Evolutionary conservation across 208 protist genomes (phyloP), one percentile per base, ranked within the genome.

Genomic region (Herpetomonas tarakana): DNA sequence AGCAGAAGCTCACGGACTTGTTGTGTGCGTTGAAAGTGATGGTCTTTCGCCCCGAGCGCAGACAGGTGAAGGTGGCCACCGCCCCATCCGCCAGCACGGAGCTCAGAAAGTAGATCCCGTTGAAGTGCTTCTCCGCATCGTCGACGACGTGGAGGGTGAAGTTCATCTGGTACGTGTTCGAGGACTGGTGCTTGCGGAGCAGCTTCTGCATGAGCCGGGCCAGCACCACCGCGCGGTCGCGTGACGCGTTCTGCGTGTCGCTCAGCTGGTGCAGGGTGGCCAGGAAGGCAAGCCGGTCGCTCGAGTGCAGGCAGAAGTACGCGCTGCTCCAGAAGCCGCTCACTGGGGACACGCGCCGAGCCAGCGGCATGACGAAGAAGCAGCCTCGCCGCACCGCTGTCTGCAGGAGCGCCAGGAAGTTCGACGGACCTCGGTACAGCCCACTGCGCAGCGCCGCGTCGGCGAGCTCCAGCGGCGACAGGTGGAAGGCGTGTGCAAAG

Each of bases 41-140:
- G 6, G 86, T 88, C 58, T 90, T 92, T 18, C 80, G 78, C 0
- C 77, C 78, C 2, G 86, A 89, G 30, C 77, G 82, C 47, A 93
- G 24, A 24, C 77, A 81, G 24, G 81, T 88, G 65, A 81, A 93
- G 21, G 74, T 68, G 38, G 76, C 80, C 59, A 87, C 55, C 11
- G 75, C 70, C 25, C 76, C 61, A 24, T 70, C 58, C 50, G 58
- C 65, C 25, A 67, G 55, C 27, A 79, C 71, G 25, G 44, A 71
- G 18, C 69, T 78, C 16, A 90, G 58, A 56, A 83, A 87, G 56
- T 90, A 90, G 24, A 86, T 39, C 3, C 86, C 86, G 21, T 89
- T 81, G 46, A 86, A 81, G 63, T 82, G 74, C 56, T 71, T 71
- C 45, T 89, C 74, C 9, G 56, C 65, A 1, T 78, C 76, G 54